A percentile compares a stretch with the other conserved stretches of the same genome.
Conservation (phyloP, 2,329 filamentous ascomycete genomes). For the Calonectria pauciramosa region DNA sequence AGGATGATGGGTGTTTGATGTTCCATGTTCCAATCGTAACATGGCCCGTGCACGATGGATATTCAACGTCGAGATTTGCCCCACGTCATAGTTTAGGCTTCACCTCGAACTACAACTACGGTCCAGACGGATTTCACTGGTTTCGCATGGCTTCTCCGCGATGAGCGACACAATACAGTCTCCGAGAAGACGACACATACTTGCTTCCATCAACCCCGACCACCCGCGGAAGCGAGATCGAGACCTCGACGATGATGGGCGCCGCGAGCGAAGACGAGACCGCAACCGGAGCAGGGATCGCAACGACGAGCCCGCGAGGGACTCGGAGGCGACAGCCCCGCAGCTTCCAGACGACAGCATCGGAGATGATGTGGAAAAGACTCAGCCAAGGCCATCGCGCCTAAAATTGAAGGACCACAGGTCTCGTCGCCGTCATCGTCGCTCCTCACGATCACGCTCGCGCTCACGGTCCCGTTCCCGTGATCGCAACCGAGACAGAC, state of each 20-base stretch:
- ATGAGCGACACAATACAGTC: slow-evolving; percentile 53
- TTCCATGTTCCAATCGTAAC: background rate
- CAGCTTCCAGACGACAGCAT: slow-evolving; percentile 3
- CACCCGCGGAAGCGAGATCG: slow-evolving; percentile 20
- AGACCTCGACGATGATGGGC: background rate
- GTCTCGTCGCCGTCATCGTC: slow-evolving; percentile 41
- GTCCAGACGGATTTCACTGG: slow-evolving; percentile 24
- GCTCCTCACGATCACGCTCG: slow-evolving; percentile 33
- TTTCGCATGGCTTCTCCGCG: slow-evolving; percentile 41
- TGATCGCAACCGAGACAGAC: slow-evolving; percentile 29
- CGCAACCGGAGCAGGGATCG: background rate
- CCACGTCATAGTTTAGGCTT: background rate
- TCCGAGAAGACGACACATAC: slow-evolving; percentile 61
- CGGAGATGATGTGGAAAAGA: slow-evolving; percentile 38
- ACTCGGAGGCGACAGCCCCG: background rate
- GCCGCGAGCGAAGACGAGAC: slow-evolving; percentile 3
- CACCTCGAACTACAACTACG: background rate
- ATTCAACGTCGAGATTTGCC: background rate
- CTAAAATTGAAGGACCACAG: slow-evolving; percentile 52
- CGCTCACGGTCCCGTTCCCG: slow-evolving; percentile 38
- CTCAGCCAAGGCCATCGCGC: slow-evolving; percentile 48
- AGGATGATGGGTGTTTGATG: background rate
- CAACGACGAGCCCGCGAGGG: slow-evolving; percentile 10
- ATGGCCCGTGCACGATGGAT: background rate
- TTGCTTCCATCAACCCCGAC: slow-evolving; percentile 62